phyloP scores from a whole-genome alignment of 108 stramenopile species.

The Seminavis robusta region DNA sequence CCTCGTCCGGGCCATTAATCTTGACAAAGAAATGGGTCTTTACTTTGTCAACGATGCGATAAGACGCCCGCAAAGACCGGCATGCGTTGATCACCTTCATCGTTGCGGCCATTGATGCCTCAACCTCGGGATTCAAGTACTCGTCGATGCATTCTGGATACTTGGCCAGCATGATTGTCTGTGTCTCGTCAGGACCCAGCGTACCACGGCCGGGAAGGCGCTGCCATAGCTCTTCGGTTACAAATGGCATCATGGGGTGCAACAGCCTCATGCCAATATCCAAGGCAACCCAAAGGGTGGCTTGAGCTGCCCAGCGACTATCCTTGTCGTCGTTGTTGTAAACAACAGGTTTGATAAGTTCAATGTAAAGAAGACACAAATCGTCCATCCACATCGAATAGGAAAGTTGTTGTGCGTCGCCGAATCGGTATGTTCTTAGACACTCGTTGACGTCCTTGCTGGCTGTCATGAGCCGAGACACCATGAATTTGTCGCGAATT shows the following conservation, averaged over 20 bases:
- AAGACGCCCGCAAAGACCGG: conserved; percentile 77
- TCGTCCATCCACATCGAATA: conserved; percentile 95
- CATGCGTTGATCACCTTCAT: conserved; percentile 83
- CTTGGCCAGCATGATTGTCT: conserved; percentile 94
- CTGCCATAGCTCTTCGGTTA: conserved; percentile 99
- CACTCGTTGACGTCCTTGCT: conserved; percentile 61
- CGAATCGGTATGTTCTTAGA: conserved; percentile 84
- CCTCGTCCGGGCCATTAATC: conserved; percentile 43
- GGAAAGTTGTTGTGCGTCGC: conserved; percentile 80
- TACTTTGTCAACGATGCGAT: conserved; percentile 82
- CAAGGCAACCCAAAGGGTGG: conserved; percentile 88
- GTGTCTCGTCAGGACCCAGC: conserved; percentile 72
- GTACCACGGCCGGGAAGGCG: conserved; percentile 97
- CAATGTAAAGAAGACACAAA: conserved; percentile 95
- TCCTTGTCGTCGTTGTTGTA: conserved; percentile 69
- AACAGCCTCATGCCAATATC: conserved; percentile 91
- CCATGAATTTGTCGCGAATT: conserved; percentile 87
- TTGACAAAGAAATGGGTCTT: conserved; percentile 86
- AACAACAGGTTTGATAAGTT: conserved; percentile 97
- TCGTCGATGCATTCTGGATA: conserved; percentile 74
- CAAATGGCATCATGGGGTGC: conserved; percentile 99
- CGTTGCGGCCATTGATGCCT: conserved; percentile 73
- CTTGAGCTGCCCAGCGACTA: conserved; percentile 89
- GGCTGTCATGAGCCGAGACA: conserved; percentile 88
- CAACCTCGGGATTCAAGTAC: conserved; percentile 54